Conservation (phyloP, 257 asterid genomes). For the Hygrophila difformis region DNA sequence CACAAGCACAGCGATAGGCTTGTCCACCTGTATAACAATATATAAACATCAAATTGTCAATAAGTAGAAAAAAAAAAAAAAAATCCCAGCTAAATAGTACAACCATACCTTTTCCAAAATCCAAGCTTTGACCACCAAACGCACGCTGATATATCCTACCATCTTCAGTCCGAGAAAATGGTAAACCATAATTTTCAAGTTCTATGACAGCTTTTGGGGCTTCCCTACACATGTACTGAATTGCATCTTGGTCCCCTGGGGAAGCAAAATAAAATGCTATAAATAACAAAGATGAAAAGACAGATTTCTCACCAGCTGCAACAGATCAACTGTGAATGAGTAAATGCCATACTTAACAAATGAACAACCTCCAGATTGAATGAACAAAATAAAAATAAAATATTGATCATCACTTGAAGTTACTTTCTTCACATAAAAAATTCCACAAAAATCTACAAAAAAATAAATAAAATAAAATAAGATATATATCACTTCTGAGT, state of each 20-base stretch:
- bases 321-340: no score
- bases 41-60: background rate
- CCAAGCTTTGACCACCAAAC: slow-evolving; percentile 94
- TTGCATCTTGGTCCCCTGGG: slow-evolving; percentile 93
- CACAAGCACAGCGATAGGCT: slow-evolving; percentile 98
- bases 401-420: no score
- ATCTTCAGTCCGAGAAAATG: slow-evolving; percentile 95
- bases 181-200: slow-evolving; percentile 86
- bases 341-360: no score
- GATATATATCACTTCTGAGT: slow-evolving; percentile 4
- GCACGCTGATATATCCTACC: slow-evolving; percentile 98
- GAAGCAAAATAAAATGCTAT: slow-evolving; percentile 10
- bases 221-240: slow-evolving; percentile 91
- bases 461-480: no score
- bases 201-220: slow-evolving; percentile 94
- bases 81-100: slow-evolving; percentile 6
- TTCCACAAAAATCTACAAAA: no score
- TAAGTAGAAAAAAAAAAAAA: background rate
- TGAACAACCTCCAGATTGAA: background rate
- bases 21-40: slow-evolving; percentile 59
- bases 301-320: no score
- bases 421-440: no score
- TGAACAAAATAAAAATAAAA: no score
- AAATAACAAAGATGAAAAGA: no score
- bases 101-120: slow-evolving; percentile 79